Base-by-base conservation (phyloP, 2,329 filamentous ascomycete species). In the Bisporella sp. region DNA sequence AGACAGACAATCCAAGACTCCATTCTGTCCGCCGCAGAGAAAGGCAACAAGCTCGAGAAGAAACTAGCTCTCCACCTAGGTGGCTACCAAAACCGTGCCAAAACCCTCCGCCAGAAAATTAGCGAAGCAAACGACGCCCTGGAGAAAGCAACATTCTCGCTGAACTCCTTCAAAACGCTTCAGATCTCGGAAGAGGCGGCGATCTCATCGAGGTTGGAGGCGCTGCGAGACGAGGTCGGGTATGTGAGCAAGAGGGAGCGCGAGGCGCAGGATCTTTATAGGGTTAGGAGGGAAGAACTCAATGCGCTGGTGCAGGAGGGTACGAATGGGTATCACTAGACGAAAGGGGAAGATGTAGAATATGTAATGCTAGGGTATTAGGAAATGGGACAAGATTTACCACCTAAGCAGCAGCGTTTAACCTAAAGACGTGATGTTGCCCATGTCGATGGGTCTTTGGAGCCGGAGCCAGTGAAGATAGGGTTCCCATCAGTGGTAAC, bases 41-140 rank as follows among this genome's bases (percentile, higher is more conserved):
- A 84, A 51, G 88, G 87, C 48, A 89, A 89, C 64, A 95, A 92
- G 68, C 73, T 95, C 1, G 91, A 97, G 70, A 96, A 96, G 78
- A 96, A 93, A 69, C 79, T 99, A n/a, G 76, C 77, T 0, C 75
- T 95, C 48, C 85, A 93, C 61, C 81, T 95, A 2, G 91, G 91
- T 29, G 93, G 93, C 11, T 99, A 99, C 70, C 84, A 91, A 66
- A 84, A 90, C 59, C 85, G 93, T 32, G 83, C 89, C 33, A 90
- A 90, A 68, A 83, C 81, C 59, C 77, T 99, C 30, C 80, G 82
- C 28, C 78, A 83, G 53, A 97, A 96, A 72, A 87, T 95, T 55
- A 69, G 71, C 13, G 87, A 90, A 57, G 88, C 89, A 1, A 80
- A 82, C 30, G 79, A 82, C 21, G 86, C 86, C 2, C 74, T 96